Evolutionary conservation across 1,284 basidiomycete genomes (phyloP).

Genomic region (Omphalotus olearius): DNA sequence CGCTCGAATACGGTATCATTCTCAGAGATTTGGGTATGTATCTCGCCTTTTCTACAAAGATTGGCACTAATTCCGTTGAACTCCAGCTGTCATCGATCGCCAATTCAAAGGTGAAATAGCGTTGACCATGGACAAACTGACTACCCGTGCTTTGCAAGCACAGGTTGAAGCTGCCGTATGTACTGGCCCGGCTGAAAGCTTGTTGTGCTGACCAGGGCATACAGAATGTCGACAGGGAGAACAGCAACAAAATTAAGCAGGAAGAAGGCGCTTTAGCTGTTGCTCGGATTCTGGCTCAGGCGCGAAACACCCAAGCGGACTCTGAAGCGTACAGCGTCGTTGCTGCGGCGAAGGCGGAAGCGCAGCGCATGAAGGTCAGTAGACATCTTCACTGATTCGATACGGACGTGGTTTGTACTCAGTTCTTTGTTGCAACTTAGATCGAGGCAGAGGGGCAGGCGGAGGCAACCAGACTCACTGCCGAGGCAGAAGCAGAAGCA

Average conservation of each 20-base stretch:
- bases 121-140: slow-evolving; percentile 78
- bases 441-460: slow-evolving; percentile 74
- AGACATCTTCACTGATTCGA: neutral
- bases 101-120: slow-evolving; percentile 80
- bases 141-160: slow-evolving; percentile 74
- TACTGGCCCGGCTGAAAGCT: slow-evolving; percentile 8
- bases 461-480: slow-evolving; percentile 64
- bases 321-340: slow-evolving; percentile 69
- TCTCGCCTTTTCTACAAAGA: neutral
- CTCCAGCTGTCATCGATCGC: slow-evolving; percentile 70
- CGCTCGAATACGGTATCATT: slow-evolving; percentile 75
- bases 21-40: slow-evolving; percentile 68
- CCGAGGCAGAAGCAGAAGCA: slow-evolving; percentile 71
- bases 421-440: slow-evolving; percentile 34
- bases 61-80: neutral
- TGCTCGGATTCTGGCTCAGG: slow-evolving; percentile 67
- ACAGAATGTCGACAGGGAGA: slow-evolving; percentile 78
- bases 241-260: slow-evolving; percentile 80
- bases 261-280: slow-evolving; percentile 75
- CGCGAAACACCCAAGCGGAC: slow-evolving; percentile 68
- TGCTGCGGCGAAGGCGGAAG: slow-evolving; percentile 70
- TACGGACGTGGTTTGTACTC: neutral
- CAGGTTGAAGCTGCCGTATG: slow-evolving; percentile 79
- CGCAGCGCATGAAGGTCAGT: slow-evolving; percentile 41
- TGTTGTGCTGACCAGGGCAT: neutral